These are phyloP conservation scores for Aspergillus incahuasiensis DNA, from an alignment of 495 filamentous ascomycete genomes.

Conservation along the genomic window DNA sequence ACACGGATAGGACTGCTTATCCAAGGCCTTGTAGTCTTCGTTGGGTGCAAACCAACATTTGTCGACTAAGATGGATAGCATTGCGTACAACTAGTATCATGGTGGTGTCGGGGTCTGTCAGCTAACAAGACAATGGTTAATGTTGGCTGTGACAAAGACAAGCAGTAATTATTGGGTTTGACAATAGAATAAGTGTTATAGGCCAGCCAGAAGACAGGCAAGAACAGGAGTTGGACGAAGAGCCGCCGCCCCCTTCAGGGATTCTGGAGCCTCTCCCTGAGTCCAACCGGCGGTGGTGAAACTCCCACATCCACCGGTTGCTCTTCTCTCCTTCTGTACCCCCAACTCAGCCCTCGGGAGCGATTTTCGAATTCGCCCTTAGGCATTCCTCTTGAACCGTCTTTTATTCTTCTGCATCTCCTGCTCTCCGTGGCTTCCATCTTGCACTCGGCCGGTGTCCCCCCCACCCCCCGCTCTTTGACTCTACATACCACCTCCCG, in stretches of 20 bases:
- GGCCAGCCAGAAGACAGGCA: not conserved
- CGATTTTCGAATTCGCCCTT: not conserved
- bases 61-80: no score
- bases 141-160: not conserved
- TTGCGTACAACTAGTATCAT: not conserved
- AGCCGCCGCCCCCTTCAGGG: constrained; percentile 12
- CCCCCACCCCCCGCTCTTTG: not conserved
- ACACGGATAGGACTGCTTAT: not conserved
- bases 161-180: not conserved
- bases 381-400: not conserved
- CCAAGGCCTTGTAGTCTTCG: not conserved
- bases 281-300: constrained; percentile 16
- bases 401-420: not conserved
- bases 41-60: no score
- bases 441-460: not conserved
- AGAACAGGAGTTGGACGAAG: not conserved
- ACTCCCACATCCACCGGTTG: constrained; percentile 6
- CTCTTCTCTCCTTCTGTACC: not conserved
- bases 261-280: constrained; percentile 8
- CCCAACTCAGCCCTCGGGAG: not conserved
- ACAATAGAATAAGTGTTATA: not conserved
- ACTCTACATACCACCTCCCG: constrained; percentile 2
- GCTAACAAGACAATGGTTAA: not conserved
- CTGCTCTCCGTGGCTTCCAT: not conserved
- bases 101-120: constrained; percentile 4